phyloP scores from a whole-genome alignment of 768 basidiomycete species.

The Butyriboletus loyo region DNA sequence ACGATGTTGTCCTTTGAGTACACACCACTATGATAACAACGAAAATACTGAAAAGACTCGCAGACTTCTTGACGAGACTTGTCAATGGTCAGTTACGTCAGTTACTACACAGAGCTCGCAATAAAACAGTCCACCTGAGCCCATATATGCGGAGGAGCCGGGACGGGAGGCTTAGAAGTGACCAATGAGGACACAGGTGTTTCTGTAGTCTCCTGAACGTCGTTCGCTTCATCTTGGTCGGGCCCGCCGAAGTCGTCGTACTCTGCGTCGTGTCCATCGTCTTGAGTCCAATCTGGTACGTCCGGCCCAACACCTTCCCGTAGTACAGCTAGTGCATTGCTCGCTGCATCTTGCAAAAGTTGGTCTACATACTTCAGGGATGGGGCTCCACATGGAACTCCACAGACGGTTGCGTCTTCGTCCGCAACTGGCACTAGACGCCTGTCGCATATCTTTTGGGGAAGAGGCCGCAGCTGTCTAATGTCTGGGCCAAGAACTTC shows the following conservation, averaged over 20 bases:
- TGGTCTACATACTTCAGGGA: slow-evolving; percentile 19
- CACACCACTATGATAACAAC: slow-evolving; percentile 77
- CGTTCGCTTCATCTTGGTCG: slow-evolving; percentile 8
- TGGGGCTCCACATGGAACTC: neutral
- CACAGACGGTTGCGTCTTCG: neutral
- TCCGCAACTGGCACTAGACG: neutral
- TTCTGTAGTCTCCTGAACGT: slow-evolving; percentile 15
- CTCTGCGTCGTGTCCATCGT: slow-evolving; percentile 19
- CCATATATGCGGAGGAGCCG: slow-evolving; percentile 40
- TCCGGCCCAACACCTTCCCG: slow-evolving; percentile 5
- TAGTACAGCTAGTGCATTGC: slow-evolving; percentile 9
- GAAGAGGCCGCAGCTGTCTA: slow-evolving; percentile 23
- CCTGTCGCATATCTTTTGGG: slow-evolving; percentile 10
- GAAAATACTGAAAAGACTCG: slow-evolving; percentile 67
- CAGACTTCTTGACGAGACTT: slow-evolving; percentile 85
- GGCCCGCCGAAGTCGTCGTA: slow-evolving; percentile 1
- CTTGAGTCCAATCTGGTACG: slow-evolving; percentile 25
- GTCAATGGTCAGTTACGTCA: slow-evolving; percentile 5
- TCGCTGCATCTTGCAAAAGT: slow-evolving; percentile 16
- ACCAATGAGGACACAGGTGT: neutral
- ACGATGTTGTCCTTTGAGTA: slow-evolving; percentile 59
- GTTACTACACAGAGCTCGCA: neutral
- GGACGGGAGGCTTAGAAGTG: slow-evolving; percentile 24
- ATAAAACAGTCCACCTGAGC: slow-evolving; percentile 35
- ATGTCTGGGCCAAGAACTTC: slow-evolving; percentile 17